Conservation (phyloP, 192 early-diverging fungal species). For the Coemansia sp. region DNA sequence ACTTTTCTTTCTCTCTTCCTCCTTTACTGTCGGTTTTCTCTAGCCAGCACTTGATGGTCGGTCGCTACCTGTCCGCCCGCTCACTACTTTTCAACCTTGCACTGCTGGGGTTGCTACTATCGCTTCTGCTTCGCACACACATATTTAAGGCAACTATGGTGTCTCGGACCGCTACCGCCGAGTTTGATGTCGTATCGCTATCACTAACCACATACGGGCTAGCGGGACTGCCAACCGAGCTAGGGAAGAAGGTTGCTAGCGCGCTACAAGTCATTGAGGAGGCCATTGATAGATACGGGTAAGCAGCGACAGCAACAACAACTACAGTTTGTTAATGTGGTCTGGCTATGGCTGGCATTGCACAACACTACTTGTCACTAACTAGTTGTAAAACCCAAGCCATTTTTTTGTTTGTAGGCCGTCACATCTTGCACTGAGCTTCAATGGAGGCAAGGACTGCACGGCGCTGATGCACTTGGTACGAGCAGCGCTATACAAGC, state of each 20-base stretch:
- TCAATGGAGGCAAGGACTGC: constrained; percentile 98
- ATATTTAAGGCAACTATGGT: constrained; percentile 21
- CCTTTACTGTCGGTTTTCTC: neutral
- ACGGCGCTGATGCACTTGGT: constrained; percentile 86
- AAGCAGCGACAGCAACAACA: constrained; percentile 15
- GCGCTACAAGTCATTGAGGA: constrained; percentile 50
- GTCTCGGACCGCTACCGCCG: constrained; percentile 21
- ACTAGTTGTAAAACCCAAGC: neutral
- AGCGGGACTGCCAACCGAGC: constrained; percentile 24
- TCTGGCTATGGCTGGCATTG: neutral
- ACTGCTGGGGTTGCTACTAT: neutral
- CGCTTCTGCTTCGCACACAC: neutral
- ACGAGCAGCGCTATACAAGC: constrained; percentile 63
- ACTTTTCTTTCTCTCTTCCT: neutral
- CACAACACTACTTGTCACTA: neutral
- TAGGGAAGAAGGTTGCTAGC: constrained; percentile 36
- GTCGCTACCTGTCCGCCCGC: neutral
- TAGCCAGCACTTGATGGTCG: neutral
- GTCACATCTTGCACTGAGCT: constrained; percentile 72
- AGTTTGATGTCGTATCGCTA: constrained; percentile 38
- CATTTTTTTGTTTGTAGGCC: constrained; percentile 48
- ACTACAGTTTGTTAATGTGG: neutral
- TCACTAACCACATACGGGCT: constrained; percentile 33
- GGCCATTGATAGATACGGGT: constrained; percentile 56
- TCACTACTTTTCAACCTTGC: neutral